Evolutionary conservation across 371 early-diverging fungal species (phyloP).

Genomic region (Circinella minor): DNA sequence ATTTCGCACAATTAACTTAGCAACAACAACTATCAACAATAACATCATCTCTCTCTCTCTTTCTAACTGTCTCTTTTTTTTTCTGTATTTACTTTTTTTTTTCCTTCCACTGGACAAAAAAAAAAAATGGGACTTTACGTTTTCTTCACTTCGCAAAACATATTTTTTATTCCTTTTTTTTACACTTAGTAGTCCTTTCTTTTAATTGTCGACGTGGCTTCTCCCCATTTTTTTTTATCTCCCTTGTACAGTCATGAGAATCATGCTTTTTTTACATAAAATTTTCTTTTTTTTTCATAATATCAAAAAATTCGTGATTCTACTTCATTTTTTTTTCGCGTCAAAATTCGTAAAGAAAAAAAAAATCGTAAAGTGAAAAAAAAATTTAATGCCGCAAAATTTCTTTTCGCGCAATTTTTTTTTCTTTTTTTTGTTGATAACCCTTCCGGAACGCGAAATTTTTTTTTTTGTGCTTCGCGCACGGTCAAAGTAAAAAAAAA

Average conservation of each 20-base stretch:
- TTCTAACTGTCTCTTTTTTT: neutral
- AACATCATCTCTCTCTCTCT: neutral
- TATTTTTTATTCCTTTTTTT: neutral
- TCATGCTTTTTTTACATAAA: slow-evolving; percentile 4
- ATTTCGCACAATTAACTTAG: no score
- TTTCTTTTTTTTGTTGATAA: neutral
- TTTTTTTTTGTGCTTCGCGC: neutral
- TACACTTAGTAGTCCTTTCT: neutral
- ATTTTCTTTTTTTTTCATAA: neutral
- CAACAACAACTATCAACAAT: no score
- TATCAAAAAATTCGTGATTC: neutral
- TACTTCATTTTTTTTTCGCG: neutral
- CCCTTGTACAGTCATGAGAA: slow-evolving; percentile 21
- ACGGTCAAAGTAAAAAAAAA: neutral
- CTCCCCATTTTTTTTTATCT: slow-evolving; percentile 5
- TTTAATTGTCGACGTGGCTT: slow-evolving; percentile 5
- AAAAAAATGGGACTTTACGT: no score
- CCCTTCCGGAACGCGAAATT: no score
- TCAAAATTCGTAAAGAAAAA: neutral
- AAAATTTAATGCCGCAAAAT: neutral
- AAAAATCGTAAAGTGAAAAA: no score
- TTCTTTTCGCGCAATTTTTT: neutral
- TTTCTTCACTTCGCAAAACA: no score
- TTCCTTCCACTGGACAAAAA: neutral
- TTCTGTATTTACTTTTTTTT: slow-evolving; percentile 13